A percentile compares a stretch with the other conserved stretches of the same genome.
Conservation (phyloP, 495 filamentous ascomycete species). For the Xylaria venustula region DNA sequence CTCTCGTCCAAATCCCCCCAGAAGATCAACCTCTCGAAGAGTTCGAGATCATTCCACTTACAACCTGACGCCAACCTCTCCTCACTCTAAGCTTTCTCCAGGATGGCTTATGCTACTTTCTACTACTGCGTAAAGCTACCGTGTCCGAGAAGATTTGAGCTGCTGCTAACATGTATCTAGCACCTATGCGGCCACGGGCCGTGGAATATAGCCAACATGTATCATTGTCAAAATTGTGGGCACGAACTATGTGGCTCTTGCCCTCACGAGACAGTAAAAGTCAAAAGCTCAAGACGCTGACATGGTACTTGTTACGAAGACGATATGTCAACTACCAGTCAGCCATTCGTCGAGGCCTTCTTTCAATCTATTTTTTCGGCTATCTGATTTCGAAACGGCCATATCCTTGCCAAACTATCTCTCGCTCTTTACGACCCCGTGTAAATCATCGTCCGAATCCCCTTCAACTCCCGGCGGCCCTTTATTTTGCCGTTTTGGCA, state of each 20-base stretch:
- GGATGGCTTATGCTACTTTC: not conserved
- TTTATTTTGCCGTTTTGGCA: not conserved
- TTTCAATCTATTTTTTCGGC: no score
- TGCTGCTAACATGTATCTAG: not conserved
- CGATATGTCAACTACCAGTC: no score
- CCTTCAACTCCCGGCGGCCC: not conserved
- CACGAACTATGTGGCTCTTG: not conserved
- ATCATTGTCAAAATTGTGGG: not conserved
- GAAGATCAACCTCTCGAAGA: no score
- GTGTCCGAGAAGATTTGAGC: not conserved
- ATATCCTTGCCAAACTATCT: no score
- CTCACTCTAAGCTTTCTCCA: not conserved
- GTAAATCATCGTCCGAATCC: not conserved
- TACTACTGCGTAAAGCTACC: not conserved
- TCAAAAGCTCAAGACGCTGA: not conserved
- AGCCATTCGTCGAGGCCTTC: no score
- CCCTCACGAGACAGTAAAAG: not conserved
- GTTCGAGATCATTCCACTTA: not conserved
- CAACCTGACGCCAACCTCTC: not conserved
- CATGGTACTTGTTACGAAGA: no score
- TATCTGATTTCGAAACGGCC: no score
- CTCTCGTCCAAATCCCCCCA: no score
- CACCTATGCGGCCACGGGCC: not conserved
- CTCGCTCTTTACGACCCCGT: not conserved
- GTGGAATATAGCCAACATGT: not conserved